Base-by-base conservation (phyloP, 352 stramenopile species). In the Pythium pyrilobum region DNA sequence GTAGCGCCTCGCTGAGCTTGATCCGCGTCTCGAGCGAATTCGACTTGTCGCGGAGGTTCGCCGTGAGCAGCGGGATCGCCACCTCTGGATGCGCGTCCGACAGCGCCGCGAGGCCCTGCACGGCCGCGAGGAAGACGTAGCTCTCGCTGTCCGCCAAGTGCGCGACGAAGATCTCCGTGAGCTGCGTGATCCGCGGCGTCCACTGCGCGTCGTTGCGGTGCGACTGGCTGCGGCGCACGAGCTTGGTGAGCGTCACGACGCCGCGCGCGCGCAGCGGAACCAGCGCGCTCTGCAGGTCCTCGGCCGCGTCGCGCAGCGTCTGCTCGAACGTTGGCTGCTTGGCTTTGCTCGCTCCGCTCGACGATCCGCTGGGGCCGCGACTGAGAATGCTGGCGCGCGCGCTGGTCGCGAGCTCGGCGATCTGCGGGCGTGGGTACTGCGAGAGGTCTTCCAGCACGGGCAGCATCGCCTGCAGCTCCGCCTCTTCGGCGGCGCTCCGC, bases 111-210 rank as follows among this genome's bases (percentile, higher is more conserved):
- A 94, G 49, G 11, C 81, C 81, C 51, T 94, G 84, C 4, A 94
- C 70, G 18, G 84, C 77, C 1, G 84, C 84, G n/a, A 94, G 71
- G 40, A 77, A 94, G 2, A 94, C 84, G 56, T 94, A 94, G 53
- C 84, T 94, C 59, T 94, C 84, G 0, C 48, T 48, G 59, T 94
- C 84, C 28, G 71, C 56, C 20, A 94, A 53, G 18, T 92, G 71
- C 21, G 62, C 49, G 38, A 90, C 54, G 53, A 87, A 92, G 15
- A 92, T 69, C 31, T 43, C 16, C 52, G 81, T 53, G 24, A 94
- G 57, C 34, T 69, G 59, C 46, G 69, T 58, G 29, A 89, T 77
- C 5, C 67, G 74, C 0, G 65, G 64, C 13, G 54, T 76, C 81
- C 76, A 91, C 37, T 66, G 52, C 13, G 56, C 31, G 27, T 85